These are phyloP conservation scores for Hyphopichia buzzinii DNA, from an alignment of 1,139 yeast genomes.

Conservation along the genomic window DNA sequence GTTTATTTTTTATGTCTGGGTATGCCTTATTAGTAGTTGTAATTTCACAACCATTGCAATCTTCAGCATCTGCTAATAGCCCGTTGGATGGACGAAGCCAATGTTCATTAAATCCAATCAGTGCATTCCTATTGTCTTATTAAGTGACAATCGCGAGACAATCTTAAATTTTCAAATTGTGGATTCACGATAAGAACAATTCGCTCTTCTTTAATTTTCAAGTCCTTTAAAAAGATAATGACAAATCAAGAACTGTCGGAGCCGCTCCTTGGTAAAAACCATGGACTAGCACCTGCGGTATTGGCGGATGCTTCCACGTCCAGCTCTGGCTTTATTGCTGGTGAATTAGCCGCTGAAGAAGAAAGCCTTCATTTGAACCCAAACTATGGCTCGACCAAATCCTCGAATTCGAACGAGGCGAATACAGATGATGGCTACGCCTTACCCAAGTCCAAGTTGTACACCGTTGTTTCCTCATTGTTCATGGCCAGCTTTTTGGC, in stretches of 20 bases:
- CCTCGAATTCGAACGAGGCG: constrained; percentile 6
- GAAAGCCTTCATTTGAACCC: constrained; percentile 15
- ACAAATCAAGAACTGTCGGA: neutral
- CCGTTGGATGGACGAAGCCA: too few species aligned
- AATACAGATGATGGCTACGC: constrained; percentile 18
- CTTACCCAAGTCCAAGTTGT: constrained; percentile 30
- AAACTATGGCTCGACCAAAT: constrained; percentile 3
- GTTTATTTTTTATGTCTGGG: too few species aligned
- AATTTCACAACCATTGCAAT: too few species aligned
- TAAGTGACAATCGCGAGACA: too few species aligned
- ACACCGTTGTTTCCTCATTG: constrained; percentile 31
- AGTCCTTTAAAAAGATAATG: too few species aligned
- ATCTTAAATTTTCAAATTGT: too few species aligned
- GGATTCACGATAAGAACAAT: too few species aligned
- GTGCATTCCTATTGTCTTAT: too few species aligned
- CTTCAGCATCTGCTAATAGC: too few species aligned
- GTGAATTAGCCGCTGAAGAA: constrained; percentile 46
- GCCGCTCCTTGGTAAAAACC: constrained; percentile 2
- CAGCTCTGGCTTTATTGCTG: constrained; percentile 47
- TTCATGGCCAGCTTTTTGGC: constrained; percentile 41
- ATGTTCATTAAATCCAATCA: too few species aligned
- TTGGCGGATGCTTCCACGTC: constrained; percentile 40
- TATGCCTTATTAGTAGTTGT: too few species aligned
- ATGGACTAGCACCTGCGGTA: constrained; percentile 26
- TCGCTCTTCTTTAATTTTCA: too few species aligned